phyloP scores from a whole-genome alignment of 495 filamentous ascomycete species.

The Penicillium coffeae region DNA sequence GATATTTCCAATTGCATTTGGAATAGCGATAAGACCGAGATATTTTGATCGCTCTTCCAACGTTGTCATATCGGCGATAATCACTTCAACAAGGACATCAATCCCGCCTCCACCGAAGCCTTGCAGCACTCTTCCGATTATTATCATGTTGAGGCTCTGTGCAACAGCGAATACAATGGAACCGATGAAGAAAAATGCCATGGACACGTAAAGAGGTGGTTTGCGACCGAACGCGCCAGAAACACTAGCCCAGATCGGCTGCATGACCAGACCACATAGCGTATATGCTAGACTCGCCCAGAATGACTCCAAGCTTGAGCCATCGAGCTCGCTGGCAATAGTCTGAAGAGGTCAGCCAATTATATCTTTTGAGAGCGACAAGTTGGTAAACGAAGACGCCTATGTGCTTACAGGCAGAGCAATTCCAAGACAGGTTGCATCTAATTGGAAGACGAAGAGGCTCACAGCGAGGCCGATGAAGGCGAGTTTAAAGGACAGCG shows the following conservation, averaged over 20 bases:
- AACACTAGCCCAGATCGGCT: conserved; percentile 38
- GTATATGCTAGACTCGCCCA: conserved; percentile 52
- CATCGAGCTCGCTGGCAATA: conserved; percentile 29
- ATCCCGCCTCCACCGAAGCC: conserved; percentile 35
- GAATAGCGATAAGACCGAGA: conserved; percentile 24
- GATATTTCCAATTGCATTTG: conserved; percentile 23
- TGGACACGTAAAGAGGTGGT: conserved; percentile 34
- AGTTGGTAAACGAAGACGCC: neutral
- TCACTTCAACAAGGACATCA: conserved; percentile 26
- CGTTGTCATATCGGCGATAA: conserved; percentile 39
- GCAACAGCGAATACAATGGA: conserved; percentile 37
- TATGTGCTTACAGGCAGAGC: conserved; percentile 54
- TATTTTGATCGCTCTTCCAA: conserved; percentile 33
- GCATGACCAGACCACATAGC: conserved; percentile 23
- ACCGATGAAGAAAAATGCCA: conserved; percentile 40
- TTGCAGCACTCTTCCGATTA: conserved; percentile 30
- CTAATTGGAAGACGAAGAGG: conserved; percentile 60
- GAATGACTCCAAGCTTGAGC: conserved; percentile 48
- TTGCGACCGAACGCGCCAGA: conserved; percentile 52
- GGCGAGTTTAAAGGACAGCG: neutral
- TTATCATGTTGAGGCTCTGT: conserved; percentile 28
- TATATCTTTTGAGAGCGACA: neutral
- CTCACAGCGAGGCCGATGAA: conserved; percentile 55
- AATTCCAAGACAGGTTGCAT: conserved; percentile 67
- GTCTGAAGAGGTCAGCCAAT: neutral